Percentiles rank a stretch among this genome's conserved stretches.
phyloP scores from a whole-genome alignment of 2,329 filamentous ascomycete genomes.

The Cadophora luteo-olivacea region DNA sequence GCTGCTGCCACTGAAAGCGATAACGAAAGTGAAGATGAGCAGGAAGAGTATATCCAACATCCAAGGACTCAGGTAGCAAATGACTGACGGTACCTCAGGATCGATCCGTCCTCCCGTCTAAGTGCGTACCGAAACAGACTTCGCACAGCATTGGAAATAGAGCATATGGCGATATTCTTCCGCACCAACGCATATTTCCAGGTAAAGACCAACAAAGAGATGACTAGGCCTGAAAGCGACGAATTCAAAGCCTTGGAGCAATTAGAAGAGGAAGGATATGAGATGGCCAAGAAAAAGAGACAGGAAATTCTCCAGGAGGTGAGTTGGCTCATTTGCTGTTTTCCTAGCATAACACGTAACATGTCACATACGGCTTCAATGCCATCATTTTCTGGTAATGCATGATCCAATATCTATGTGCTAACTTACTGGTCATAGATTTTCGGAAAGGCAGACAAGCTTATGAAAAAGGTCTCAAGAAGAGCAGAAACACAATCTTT shows the following conservation, averaged over 20 bases:
- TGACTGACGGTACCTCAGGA: constrained; percentile 22
- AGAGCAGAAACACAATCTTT: constrained; percentile 62
- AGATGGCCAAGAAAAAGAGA: constrained; percentile 77
- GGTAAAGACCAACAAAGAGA: constrained; percentile 72
- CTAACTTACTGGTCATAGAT: constrained; percentile 40
- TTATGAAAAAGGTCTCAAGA: constrained; percentile 68
- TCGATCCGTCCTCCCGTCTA: constrained; percentile 50
- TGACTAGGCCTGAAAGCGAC: constrained; percentile 70
- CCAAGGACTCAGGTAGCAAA: neutral
- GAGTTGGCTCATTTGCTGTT: constrained; percentile 26
- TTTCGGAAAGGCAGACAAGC: constrained; percentile 61
- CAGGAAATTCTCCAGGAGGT: constrained; percentile 75
- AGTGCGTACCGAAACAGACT: constrained; percentile 69
- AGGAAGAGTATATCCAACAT: constrained; percentile 42
- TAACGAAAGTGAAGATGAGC: constrained; percentile 30
- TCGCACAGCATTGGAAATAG: constrained; percentile 75
- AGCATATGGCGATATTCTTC: constrained; percentile 86
- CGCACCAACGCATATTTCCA: constrained; percentile 84
- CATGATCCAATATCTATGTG: neutral
- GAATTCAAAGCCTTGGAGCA: constrained; percentile 71
- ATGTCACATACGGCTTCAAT: neutral
- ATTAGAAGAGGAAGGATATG: constrained; percentile 76
- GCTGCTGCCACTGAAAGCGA: constrained; percentile 20
- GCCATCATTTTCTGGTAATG: neutral
- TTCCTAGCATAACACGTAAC: neutral